Conservation (phyloP, 2,329 filamentous ascomycete species). For the Penicillium psychrosexuale region DNA sequence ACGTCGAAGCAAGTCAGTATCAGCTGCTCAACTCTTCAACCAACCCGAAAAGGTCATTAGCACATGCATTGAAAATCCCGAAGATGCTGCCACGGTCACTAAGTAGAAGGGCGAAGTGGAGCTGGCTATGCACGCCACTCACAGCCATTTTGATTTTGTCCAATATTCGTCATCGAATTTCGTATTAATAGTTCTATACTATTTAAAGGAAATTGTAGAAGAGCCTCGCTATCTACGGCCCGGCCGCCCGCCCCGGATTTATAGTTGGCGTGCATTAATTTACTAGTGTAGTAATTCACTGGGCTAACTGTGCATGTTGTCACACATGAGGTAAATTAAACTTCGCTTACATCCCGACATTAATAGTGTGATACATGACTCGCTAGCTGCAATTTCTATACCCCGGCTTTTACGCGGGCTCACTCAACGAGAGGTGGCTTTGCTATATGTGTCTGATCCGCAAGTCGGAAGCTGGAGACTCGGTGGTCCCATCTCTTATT, state of each 20-base stretch:
- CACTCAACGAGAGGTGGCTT: too few species aligned
- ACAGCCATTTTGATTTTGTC: not conserved
- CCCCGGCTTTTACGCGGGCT: too few species aligned
- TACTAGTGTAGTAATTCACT: too few species aligned
- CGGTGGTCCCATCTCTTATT: not conserved
- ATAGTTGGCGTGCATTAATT: too few species aligned
- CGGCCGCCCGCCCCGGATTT: not conserved
- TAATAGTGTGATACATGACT: too few species aligned
- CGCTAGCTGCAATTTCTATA: too few species aligned
- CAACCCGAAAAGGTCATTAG: not conserved
- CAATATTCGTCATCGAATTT: not conserved
- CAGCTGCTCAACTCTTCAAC: not conserved
- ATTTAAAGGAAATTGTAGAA: not conserved
- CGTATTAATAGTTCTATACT: not conserved
- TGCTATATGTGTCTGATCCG: too few species aligned
- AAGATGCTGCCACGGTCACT: not conserved
- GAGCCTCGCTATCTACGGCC: not conserved
- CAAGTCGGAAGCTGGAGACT: not conserved
- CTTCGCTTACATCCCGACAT: too few species aligned
- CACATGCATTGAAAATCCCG: not conserved
- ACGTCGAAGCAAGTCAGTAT: not conserved
- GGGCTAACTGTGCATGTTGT: too few species aligned
- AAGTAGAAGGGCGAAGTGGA: not conserved
- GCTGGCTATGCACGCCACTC: not conserved
- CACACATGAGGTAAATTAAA: too few species aligned